These are phyloP conservation scores for Rhodosporidiobolus odoratus DNA, from an alignment of 768 basidiomycete genomes.

Conservation along the genomic window DNA sequence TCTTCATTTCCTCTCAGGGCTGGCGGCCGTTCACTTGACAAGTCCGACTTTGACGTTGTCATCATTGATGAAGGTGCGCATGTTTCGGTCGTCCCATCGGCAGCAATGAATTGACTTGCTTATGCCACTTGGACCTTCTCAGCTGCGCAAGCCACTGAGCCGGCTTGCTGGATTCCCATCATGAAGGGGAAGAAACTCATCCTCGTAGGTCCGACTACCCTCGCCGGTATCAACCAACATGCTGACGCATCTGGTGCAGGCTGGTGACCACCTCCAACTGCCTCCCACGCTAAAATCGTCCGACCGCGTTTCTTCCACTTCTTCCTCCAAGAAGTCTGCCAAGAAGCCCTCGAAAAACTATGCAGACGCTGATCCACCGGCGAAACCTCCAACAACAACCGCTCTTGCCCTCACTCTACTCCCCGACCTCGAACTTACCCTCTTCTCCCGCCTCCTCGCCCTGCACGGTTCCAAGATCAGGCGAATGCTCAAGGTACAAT, in stretches of 20 bases:
- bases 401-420: constrained; percentile 54
- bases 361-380: no score
- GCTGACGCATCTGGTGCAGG: constrained; percentile 58
- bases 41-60: constrained; percentile 78
- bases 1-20: constrained; percentile 46
- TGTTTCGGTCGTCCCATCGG: neutral
- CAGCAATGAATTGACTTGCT: neutral
- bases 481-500: constrained; percentile 81
- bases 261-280: constrained; percentile 92
- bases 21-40: constrained; percentile 72
- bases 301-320: constrained; percentile 32
- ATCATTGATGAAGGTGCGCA: constrained; percentile 72
- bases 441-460: constrained; percentile 84
- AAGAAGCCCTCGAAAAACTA: no score
- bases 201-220: constrained; percentile 26
- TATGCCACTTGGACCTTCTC: neutral
- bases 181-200: constrained; percentile 72
- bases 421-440: constrained; percentile 71
- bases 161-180: constrained; percentile 94
- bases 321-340: constrained; percentile 17
- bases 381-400: neutral
- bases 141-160: constrained; percentile 92
- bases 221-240: neutral
- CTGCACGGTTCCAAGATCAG: constrained; percentile 82
- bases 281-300: constrained; percentile 82